phyloP scores from a whole-genome alignment of 2,329 filamentous ascomycete species.

The Botryosphaeria dothidea region DNA sequence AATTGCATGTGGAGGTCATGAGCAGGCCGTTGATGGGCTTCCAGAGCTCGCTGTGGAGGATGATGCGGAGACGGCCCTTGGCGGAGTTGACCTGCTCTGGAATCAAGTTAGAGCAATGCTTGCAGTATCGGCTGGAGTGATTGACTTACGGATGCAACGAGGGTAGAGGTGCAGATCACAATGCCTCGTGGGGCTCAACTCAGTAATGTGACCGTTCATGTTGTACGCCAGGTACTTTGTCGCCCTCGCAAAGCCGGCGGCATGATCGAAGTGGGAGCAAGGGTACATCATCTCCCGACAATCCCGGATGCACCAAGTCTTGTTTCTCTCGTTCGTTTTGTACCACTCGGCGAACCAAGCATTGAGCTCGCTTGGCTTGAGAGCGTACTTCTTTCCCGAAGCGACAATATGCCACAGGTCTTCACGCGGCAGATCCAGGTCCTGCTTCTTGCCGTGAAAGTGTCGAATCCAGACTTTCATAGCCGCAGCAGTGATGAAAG shows the following conservation, averaged over 20 bases:
- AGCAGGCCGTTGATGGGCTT: not conserved
- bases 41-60: not conserved
- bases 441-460: too few relatives aligned
- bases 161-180: not conserved
- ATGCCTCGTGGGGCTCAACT: slow-evolving; percentile 25
- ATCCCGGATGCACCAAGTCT: too few relatives aligned
- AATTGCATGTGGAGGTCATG: not conserved
- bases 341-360: not conserved
- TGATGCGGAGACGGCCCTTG: not conserved
- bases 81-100: not conserved
- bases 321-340: not conserved
- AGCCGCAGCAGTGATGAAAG: too few relatives aligned
- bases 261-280: slow-evolving; percentile 31
- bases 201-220: slow-evolving; percentile 28
- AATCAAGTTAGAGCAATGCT: not conserved
- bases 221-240: slow-evolving; percentile 37
- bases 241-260: slow-evolving; percentile 27
- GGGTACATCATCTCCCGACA: slow-evolving; percentile 24
- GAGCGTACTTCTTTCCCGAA: too few relatives aligned
- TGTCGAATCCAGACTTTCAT: too few relatives aligned
- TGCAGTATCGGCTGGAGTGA: not conserved
- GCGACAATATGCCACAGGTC: too few relatives aligned
- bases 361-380: too few relatives aligned
- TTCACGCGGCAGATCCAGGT: too few relatives aligned
- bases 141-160: not conserved